Evolutionary conservation across 106 monocot species (phyloP), one percentile per base, ranked within the genome.

Genomic region (Dioscorea alata): DNA sequence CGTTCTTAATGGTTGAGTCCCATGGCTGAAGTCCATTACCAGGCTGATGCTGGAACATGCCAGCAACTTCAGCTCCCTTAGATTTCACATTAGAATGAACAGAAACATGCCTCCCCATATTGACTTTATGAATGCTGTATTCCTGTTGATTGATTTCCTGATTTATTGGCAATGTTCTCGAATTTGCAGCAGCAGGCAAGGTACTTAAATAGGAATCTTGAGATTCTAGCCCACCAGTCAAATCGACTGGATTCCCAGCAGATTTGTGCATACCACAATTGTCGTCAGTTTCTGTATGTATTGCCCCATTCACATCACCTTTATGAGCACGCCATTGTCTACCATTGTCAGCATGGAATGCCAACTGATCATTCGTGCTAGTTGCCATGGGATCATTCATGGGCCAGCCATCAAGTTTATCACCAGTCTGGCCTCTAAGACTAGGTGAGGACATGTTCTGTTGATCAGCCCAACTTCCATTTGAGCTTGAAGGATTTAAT

Each of bases 391-490:
- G 62, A 10, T 75, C 23, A 49, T 82, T 70, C 4, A 60, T 50
- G 50, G 73, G 82, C 84, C 80, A 80, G 15, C 49, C 78, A 78
- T 73, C 76, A 66, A 57, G 49, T 71, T 60, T 86, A 50, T 68
- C 70, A 57, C 71, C 48, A 2, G 63, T 19, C 60, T 82, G 80
- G 48, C 72, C 71, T 63, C 62, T 59, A 52, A 50, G 58, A 68
- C 49, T 79, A 48, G 72, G 73, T 23, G 57, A 32, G 13, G 77
- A 42, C 25, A 60, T 57, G 54, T 73, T 80, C 23, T 87, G 84
- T 58, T 86, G 86, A n/a, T 80, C 73, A 68, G 62, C 65, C 86
- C 86, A 87, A 49, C 73, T 60, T 28, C 65, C 73, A 32, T 76
- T 81, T 31, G 53, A 48, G 18, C 71, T 64, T n/a, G 74, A 78